phyloP scores from a whole-genome alignment of 257 asterid species.

The Solanum tarijense region DNA sequence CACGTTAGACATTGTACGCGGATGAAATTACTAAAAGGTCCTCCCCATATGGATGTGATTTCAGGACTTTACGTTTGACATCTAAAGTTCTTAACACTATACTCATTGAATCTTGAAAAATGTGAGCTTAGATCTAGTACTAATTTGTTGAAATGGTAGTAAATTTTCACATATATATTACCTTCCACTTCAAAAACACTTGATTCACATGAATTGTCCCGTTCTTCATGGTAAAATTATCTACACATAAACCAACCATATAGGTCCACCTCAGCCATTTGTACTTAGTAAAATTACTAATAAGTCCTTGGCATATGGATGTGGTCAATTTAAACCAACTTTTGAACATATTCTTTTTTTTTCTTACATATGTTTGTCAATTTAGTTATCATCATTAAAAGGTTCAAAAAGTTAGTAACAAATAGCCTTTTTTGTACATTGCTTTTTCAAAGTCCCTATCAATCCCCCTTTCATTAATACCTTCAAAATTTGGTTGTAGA shows the following conservation, averaged over 20 bases:
- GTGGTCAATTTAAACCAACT: not conserved
- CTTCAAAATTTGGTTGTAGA: not conserved
- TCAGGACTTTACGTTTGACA: not conserved
- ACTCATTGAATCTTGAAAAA: not conserved
- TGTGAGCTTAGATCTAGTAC: not conserved
- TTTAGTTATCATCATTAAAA: slow-evolving; percentile 6
- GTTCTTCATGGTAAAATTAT: not conserved
- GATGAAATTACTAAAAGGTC: not conserved
- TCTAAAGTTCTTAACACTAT: not conserved
- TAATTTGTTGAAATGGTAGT: not conserved
- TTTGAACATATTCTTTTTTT: not conserved
- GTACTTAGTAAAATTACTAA: not conserved
- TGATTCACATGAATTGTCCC: not conserved
- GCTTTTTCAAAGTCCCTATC: slow-evolving; percentile 4
- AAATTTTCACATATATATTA: not conserved
- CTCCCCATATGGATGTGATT: not conserved
- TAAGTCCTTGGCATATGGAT: not conserved
- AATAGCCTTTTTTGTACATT: not conserved
- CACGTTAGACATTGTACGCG: too few species aligned
- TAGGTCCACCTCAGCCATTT: not conserved
- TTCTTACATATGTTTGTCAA: not conserved
- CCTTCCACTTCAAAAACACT: not conserved
- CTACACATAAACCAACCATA: not conserved
- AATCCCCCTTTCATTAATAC: not conserved
- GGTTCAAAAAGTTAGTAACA: not conserved